Base-by-base conservation (phyloP, 2,329 filamentous ascomycete species). In the Hymenoscyphus fructigenus region DNA sequence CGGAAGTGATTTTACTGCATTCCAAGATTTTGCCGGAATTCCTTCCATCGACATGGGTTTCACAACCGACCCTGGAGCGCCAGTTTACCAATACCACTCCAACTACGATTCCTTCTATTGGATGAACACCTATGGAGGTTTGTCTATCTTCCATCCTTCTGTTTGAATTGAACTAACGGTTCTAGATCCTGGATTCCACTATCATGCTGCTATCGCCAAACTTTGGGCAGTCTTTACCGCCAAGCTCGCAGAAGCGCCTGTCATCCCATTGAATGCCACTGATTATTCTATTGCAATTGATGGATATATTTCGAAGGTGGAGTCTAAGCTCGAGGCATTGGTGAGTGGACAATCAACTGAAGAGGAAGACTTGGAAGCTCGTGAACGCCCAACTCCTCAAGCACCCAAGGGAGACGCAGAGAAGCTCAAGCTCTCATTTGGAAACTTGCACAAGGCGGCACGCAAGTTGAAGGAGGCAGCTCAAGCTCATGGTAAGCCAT, bases 91-190 rank as follows among this genome's bases (percentile, higher is more conserved):
- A 68, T 96, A 95, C 73, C 91, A 96, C 75, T 85, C 86, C 67
- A 95, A 95, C 77, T 96, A 93, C 74, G 92, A 96, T 74, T 91
- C 85, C 38, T 93, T 91, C 74, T 81, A 89, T 72, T 96, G 92
- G 92, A 95, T 95, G 91, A 83, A 88, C 15, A 88, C 81, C 2
- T 92, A 87, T 69, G 91, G 91, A 3, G 44, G 44, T 50, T 23
- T 50, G 44, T 23, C 3, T 12, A 20, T 12, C n/a, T 50, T 14
- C 7, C 1, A 5, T 1, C 9, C 9, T 50, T 26, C 44, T 50
- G 9, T 23, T 23, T 23, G 2, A 5, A 1, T 23, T 23, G 20
- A 2, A 23, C 44, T 50, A 14, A 50, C 44, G 3, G 2, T 50
- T 23, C 1, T 26, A 50, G 92, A 96, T 69, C 83, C 83, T 0